Percentiles rank a stretch among this genome's conserved stretches.
Evolutionary conservation across 2,329 filamentous ascomycete species (phyloP).

Genomic region (Phyllosticta capitalensis): DNA sequence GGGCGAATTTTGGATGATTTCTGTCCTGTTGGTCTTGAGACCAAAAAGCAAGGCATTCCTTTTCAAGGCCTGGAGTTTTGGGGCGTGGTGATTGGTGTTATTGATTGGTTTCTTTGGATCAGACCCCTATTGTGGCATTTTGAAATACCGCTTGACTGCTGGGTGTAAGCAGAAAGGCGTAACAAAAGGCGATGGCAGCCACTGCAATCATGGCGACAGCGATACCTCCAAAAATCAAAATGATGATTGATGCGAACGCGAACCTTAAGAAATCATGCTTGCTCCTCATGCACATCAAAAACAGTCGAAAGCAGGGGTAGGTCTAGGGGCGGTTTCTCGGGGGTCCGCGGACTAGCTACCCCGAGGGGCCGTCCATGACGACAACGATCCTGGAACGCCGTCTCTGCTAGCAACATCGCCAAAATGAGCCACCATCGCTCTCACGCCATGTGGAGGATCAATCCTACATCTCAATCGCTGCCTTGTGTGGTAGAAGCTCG

Average conservation of each 20-base stretch:
- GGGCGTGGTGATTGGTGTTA: not conserved
- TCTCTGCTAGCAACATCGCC: conserved; percentile 3
- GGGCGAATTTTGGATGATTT: not conserved
- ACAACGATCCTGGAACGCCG: not conserved
- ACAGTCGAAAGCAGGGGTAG: not conserved
- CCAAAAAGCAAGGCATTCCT: not conserved
- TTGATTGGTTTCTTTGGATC: not conserved
- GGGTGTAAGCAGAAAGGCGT: not conserved
- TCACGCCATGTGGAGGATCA: not conserved
- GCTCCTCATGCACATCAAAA: not conserved
- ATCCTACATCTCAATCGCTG: not conserved
- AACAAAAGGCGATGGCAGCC: not conserved
- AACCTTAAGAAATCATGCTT: not conserved
- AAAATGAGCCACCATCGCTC: not conserved
- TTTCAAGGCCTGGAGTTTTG: not conserved
- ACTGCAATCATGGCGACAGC: not conserved
- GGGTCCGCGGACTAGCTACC: not conserved
- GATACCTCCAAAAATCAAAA: not conserved
- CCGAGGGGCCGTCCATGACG: not conserved
- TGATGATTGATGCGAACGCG: not conserved
- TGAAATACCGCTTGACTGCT: not conserved
- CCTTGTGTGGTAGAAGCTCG: not conserved
- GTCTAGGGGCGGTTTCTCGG: not conserved
- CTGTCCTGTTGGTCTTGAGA: not conserved
- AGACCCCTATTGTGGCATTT: not conserved